Evolutionary conservation across 129 eudicot species (phyloP).

Genomic region (Chrysanthemum makinoi): DNA sequence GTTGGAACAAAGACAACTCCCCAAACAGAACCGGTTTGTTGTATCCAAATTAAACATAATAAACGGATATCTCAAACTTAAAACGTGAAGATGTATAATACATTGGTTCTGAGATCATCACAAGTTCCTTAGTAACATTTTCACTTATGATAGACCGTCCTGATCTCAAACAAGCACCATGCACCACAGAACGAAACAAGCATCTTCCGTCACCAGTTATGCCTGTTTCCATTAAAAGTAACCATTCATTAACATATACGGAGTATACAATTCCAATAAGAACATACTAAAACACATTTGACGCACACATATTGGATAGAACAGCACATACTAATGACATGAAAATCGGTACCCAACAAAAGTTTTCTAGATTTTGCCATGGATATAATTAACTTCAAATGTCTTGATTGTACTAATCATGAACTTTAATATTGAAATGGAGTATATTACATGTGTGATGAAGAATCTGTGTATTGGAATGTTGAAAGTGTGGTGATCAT

Average conservation of each 20-base stretch:
- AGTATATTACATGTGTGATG: conserved; percentile 19
- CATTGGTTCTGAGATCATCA: conserved; percentile 77
- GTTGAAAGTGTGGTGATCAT: conserved; percentile 25
- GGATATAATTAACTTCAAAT: background rate
- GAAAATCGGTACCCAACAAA: conserved; percentile 42
- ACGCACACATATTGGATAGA: background rate
- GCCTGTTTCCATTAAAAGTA: conserved; percentile 40
- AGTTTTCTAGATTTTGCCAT: conserved; percentile 44
- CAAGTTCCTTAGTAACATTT: conserved; percentile 61
- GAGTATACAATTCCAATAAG: background rate
- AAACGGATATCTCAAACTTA: too few species aligned
- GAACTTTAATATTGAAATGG: background rate
- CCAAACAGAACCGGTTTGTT: too few species aligned
- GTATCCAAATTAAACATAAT: too few species aligned
- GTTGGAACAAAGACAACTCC: too few species aligned
- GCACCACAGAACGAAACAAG: conserved; percentile 81
- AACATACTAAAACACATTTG: background rate
- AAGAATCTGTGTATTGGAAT: conserved; percentile 18
- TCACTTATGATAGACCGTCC: conserved; percentile 69
- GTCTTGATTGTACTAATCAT: background rate
- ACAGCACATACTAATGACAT: conserved; percentile 45
- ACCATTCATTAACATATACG: conserved; percentile 5
- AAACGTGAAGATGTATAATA: background rate
- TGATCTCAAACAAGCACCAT: conserved; percentile 70
- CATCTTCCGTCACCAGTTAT: conserved; percentile 93